Percentiles rank a stretch among this genome's conserved stretches.
These are phyloP conservation scores for Talaromyces verruculosus DNA, from an alignment of 2,329 filamentous ascomycete genomes.

Conservation along the genomic window DNA sequence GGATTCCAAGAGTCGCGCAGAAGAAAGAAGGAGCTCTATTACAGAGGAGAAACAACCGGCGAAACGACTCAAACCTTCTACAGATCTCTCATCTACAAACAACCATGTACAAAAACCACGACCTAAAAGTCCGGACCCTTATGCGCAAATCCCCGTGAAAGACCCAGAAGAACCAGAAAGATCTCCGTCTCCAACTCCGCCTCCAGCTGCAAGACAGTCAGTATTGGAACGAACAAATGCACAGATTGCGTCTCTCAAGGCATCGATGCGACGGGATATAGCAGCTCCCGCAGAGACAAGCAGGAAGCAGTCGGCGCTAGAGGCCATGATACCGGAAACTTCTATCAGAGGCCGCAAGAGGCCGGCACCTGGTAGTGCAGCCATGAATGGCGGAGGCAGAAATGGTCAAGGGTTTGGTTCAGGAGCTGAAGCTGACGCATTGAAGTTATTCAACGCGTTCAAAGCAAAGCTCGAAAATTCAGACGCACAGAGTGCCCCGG, in stretches of 20 bases:
- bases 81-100: slow-evolving; percentile 29
- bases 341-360: slow-evolving; percentile 49
- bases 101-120: slow-evolving; percentile 33
- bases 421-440: slow-evolving; percentile 59
- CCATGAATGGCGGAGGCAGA: slow-evolving; percentile 24
- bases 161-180: slow-evolving; percentile 45
- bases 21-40: background rate
- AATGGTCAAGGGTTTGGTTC: slow-evolving; percentile 40
- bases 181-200: slow-evolving; percentile 30
- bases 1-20: slow-evolving; percentile 18
- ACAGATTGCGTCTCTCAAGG: slow-evolving; percentile 47
- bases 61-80: slow-evolving; percentile 39
- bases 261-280: slow-evolving; percentile 49
- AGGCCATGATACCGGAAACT: slow-evolving; percentile 50
- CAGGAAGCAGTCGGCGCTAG: slow-evolving; percentile 48
- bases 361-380: slow-evolving; percentile 38
- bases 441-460: slow-evolving; percentile 76
- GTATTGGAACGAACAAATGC: slow-evolving; percentile 45
- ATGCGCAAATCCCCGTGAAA: slow-evolving; percentile 46
- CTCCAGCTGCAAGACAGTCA: slow-evolving; percentile 36
- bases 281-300: slow-evolving; percentile 34
- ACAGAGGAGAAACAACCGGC: slow-evolving; percentile 20
- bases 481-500: slow-evolving; percentile 28
- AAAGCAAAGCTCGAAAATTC: slow-evolving; percentile 67
- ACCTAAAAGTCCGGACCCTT: slow-evolving; percentile 43